These are phyloP conservation scores for Phenoliferia sp. DNA, from an alignment of 1,284 basidiomycete species.

Conservation along the genomic window DNA sequence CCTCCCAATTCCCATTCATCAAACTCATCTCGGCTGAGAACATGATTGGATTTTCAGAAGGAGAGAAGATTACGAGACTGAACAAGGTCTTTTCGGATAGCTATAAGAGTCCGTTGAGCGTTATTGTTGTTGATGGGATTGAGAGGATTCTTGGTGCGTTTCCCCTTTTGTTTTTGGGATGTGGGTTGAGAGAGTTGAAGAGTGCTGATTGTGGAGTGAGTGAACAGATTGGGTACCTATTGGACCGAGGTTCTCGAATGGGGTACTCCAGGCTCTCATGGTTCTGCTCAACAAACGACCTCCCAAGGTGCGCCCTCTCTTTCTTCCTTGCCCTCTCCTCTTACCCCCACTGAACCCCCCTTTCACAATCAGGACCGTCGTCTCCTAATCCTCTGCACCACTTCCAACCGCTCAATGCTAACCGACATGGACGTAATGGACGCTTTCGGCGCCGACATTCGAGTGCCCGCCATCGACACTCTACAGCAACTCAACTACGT, in stretches of 20 bases:
- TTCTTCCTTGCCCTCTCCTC: no score
- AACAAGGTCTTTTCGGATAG: conserved; percentile 93
- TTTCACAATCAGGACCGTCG: conserved; percentile 64
- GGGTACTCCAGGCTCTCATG: conserved; percentile 83
- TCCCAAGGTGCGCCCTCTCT: conserved; percentile 64
- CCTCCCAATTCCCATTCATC: conserved; percentile 94
- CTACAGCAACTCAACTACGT: conserved; percentile 70
- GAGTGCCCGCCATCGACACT: conserved; percentile 74
- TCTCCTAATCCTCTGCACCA: conserved; percentile 86
- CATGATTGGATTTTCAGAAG: conserved; percentile 92
- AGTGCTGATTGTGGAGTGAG: not conserved
- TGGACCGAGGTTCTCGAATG: conserved; percentile 92
- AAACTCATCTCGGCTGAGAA: conserved; percentile 93
- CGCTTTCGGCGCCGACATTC: conserved; percentile 82
- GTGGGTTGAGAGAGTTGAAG: no score
- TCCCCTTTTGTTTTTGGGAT: no score
- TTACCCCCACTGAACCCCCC: not conserved
- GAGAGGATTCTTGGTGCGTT: conserved; percentile 76
- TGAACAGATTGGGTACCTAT: conserved; percentile 90
- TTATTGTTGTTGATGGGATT: conserved; percentile 93
- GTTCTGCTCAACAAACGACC: conserved; percentile 86
- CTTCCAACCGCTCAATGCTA: conserved; percentile 80
- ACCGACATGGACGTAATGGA: conserved; percentile 85
- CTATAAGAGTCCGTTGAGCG: conserved; percentile 94
- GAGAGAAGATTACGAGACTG: conserved; percentile 85